These are phyloP conservation scores for Bretschneidera sinensis DNA, from an alignment of 345 rosid genomes.

Conservation along the genomic window DNA sequence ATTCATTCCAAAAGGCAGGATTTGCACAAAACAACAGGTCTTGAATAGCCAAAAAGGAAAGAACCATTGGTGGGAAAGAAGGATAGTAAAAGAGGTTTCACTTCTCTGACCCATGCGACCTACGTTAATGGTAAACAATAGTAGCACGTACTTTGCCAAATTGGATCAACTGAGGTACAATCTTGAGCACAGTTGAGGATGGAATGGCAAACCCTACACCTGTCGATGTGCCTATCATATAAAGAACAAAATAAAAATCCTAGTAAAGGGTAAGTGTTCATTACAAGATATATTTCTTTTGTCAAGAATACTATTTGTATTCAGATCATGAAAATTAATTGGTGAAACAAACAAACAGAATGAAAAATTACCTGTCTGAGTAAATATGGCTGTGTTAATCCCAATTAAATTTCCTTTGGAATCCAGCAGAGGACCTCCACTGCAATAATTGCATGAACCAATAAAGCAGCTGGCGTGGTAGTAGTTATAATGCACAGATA, in stretches of 20 bases:
- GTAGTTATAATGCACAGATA: not conserved
- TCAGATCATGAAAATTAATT: not conserved
- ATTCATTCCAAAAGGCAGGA: not conserved
- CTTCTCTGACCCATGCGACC: not conserved
- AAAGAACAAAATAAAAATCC: conserved; percentile 12
- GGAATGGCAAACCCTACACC: conserved; percentile 99
- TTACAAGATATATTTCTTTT: not conserved
- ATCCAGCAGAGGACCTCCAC: conserved; percentile 94
- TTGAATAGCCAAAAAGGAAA: not conserved
- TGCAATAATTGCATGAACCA: conserved; percentile 26
- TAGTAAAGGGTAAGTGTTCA: not conserved
- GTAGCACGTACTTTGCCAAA: conserved; percentile 65
- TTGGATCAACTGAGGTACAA: conserved; percentile 87
- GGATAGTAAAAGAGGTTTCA: too few relatives aligned
- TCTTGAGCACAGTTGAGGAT: conserved; percentile 78
- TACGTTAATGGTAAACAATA: not conserved
- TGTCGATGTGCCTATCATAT: conserved; percentile 74
- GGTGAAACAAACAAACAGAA: not conserved
- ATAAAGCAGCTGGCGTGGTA: not conserved
- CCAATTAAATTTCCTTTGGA: conserved; percentile 90
- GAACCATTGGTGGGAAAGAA: not conserved
- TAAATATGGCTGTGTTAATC: conserved; percentile 87
- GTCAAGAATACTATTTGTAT: not conserved
- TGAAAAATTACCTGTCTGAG: conserved; percentile 66
- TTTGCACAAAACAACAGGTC: not conserved